Base-by-base conservation (phyloP, 768 basidiomycete species). In the Suillus sp. region DNA sequence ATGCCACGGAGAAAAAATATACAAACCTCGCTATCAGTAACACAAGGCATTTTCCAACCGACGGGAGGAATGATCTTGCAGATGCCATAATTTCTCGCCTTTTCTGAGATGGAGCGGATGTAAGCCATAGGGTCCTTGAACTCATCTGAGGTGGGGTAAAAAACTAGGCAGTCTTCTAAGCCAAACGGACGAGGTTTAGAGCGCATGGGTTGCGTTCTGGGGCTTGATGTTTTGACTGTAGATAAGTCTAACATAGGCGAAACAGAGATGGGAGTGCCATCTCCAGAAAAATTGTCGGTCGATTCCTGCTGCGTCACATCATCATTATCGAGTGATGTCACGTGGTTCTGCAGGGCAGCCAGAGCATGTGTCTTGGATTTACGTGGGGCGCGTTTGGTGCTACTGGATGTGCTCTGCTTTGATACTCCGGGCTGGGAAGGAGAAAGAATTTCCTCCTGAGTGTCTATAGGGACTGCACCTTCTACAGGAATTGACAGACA, bases 31-130 rank as follows among this genome's bases (percentile, higher is more conserved):
- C 94, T 94, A 73, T 98, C 90, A 51, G 96, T 92, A 13, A 93
- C 89, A 73, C 97, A 99, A 9, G 96, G 93, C 89, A 97, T 96
- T 69, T 90, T 85, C 97, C 97, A 99, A 25, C 85, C 91, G 62
- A 83, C 81, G 2, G 97, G 97, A 65, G 97, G 97, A 30, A 98
- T 85, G 62, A 99, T 87, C 80, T 99, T 99, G 80, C 93, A 96
- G 69, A 99, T 95, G 30, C 97, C 97, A 72, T 85, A 93, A 55
- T 85, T 77, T 72, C 81, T 83, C 0, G 91, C 96, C 37, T 80
- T 77, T 59, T 86, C 85, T 22, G 88, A 83, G 67, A 96, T 91
- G 63, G 87, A 87, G 73, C 85, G 86, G 75, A 99, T 92, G 77
- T 98, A 99, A 50, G 85, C 84, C 90, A 97, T 90, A 42, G 96